Conservation (phyloP, 164 flowering plant genomes). For the Berberis thunbergii region DNA sequence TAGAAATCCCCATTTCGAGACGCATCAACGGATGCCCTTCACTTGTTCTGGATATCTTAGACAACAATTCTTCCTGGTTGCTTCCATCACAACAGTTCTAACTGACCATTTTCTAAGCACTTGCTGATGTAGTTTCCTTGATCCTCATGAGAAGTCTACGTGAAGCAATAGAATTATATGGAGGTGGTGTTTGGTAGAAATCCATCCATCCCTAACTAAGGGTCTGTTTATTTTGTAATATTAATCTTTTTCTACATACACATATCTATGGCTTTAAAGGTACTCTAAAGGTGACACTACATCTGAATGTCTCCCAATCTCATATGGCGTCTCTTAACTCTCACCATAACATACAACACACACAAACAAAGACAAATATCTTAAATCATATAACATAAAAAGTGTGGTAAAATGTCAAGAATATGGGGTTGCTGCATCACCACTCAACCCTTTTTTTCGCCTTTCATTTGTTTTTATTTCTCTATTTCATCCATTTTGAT, state of each 20-base stretch:
- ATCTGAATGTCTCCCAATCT: slow-evolving; percentile 4
- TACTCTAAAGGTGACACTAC: slow-evolving; percentile 20
- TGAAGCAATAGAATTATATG: slow-evolving; percentile 14
- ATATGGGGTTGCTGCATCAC: slow-evolving; percentile 49
- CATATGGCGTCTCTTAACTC: too few species aligned
- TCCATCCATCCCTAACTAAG: neutral
- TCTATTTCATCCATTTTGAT: neutral
- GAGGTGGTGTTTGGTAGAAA: neutral
- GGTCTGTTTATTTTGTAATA: neutral
- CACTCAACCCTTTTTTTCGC: slow-evolving; percentile 34
- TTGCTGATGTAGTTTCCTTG: neutral
- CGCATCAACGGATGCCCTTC: too few species aligned
- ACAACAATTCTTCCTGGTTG: neutral
- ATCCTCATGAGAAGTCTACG: slow-evolving; percentile 13
- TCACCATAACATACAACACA: too few species aligned
- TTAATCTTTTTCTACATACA: neutral
- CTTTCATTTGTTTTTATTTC: slow-evolving; percentile 11
- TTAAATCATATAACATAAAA: neutral
- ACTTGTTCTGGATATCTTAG: neutral
- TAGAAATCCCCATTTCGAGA: too few species aligned
- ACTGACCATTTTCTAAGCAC: neutral
- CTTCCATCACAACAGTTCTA: neutral
- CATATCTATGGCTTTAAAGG: slow-evolving; percentile 14
- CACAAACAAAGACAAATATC: too few species aligned
- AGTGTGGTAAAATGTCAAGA: slow-evolving; percentile 18